phyloP scores from a whole-genome alignment of 2,329 filamentous ascomycete genomes.

The Verticillium longisporum region DNA sequence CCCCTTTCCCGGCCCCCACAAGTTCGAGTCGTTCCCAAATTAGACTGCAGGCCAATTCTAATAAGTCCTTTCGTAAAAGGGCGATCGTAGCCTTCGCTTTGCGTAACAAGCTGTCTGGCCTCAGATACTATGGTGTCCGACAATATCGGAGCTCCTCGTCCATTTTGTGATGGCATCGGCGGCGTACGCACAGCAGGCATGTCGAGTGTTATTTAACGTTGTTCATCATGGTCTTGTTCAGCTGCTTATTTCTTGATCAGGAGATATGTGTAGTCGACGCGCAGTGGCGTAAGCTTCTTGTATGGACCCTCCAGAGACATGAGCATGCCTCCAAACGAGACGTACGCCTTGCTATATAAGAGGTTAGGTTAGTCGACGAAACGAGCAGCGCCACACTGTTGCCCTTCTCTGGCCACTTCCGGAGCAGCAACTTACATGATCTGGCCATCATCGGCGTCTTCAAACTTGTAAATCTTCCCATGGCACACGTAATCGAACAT shows the following conservation, averaged over 20 bases:
- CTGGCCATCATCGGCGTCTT: conserved; percentile 70
- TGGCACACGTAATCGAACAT: conserved; percentile 84
- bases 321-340: conserved; percentile 88
- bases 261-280: conserved; percentile 91
- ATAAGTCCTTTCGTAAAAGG: not conserved
- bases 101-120: not conserved
- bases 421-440: conserved; percentile 63
- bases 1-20: conserved; percentile 68
- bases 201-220: not conserved
- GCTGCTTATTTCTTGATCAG: conserved; percentile 68
- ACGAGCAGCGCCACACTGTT: no score
- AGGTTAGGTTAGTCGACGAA: no score
- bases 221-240: not conserved
- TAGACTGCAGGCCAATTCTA: not conserved
- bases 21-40: conserved; percentile 11
- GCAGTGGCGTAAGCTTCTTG: conserved; percentile 86
- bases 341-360: conserved; percentile 73
- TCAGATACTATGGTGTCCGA: not conserved
- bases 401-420: no score
- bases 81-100: not conserved
- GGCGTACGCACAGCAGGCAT: not conserved
- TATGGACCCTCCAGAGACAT: conserved; percentile 90
- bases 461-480: conserved; percentile 84
- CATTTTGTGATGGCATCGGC: not conserved
- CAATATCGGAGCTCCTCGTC: not conserved